Evolutionary conservation across 148 eudicot genomes (phyloP), one percentile per base, ranked within the genome.

Genomic region (Dianthus caryophyllus): DNA sequence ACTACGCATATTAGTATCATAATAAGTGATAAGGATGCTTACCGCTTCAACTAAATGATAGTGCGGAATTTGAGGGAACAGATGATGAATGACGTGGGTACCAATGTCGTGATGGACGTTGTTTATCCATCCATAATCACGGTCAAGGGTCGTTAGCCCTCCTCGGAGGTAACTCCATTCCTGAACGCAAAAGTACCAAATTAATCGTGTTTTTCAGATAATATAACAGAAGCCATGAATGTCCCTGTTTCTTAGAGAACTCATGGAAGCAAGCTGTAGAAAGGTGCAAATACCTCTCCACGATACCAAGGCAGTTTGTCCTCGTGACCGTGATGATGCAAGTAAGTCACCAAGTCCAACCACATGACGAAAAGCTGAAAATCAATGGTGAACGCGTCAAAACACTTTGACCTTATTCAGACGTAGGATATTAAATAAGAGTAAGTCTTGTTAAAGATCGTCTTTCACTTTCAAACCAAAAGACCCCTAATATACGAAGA

Each of bases 231-330:
- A 20, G 22, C 21, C n/a, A 47, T 5, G 14, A 6, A 55, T 55
- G n/a, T 2, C 26, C 60, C 25, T 5, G 1, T 26, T 24, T 26
- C 60, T 10, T 2, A 1, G 14, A 56, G 38, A 29, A 11, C 58
- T 26, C 4, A 4, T 46, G 0, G 26, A 33, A 33, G 38, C 38
- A 33, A 59, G 41, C 25, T 20, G 20, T 8, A 20, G 43, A 59
- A 59, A 59, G n/a, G 64, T 7, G 43, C 49, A 61, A n/a, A n/a
- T 78, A 88, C 95, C 95, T 85, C 71, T 47, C 95, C 90, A 12
- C 95, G 86, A 79, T 88, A 88, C 95, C 95, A 88, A 69, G 95
- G 95, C 33, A 88, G 90, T 66, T 88, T 88, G 8, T 85, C 88
- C 1, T 88, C 90, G 52, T 88, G 88, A 15, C 95, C 95, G 67